These are phyloP conservation scores for Apiospora saccharicola DNA, from an alignment of 2,329 filamentous ascomycete species.

Conservation along the genomic window DNA sequence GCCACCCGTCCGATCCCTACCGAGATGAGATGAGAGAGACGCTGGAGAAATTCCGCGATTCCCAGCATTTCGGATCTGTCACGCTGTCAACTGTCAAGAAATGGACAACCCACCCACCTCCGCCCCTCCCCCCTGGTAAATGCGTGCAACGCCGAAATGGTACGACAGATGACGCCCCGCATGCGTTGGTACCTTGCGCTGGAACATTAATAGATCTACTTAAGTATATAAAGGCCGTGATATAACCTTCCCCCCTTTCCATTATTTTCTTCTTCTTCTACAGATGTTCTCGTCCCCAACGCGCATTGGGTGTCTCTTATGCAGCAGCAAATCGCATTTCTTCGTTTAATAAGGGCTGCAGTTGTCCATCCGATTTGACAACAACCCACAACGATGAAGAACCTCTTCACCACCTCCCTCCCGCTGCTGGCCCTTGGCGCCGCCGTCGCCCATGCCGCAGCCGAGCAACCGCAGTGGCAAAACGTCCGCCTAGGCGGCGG, in stretches of 20 bases:
- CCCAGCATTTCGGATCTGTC: not conserved
- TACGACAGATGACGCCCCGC: not conserved
- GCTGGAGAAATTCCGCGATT: not conserved
- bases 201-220: not conserved
- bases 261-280: not conserved
- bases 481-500: constrained; percentile 63
- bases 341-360: not conserved
- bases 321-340: not conserved
- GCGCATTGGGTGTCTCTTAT: constrained; percentile 3
- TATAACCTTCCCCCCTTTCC: not conserved
- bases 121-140: too few relatives aligned
- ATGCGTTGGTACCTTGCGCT: not conserved
- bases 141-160: not conserved
- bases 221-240: not conserved
- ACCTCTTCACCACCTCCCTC: constrained; percentile 20
- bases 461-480: constrained; percentile 47
- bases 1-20: not conserved
- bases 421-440: constrained; percentile 31
- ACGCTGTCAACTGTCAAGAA: not conserved
- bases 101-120: not conserved
- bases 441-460: constrained; percentile 37
- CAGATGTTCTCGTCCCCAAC: not conserved
- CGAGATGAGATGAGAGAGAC: not conserved
- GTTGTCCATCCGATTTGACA: not conserved
- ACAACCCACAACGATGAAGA: constrained; percentile 21